phyloP scores from a whole-genome alignment of 176 grass and related monocot genomes.

The Otatea glauca region DNA sequence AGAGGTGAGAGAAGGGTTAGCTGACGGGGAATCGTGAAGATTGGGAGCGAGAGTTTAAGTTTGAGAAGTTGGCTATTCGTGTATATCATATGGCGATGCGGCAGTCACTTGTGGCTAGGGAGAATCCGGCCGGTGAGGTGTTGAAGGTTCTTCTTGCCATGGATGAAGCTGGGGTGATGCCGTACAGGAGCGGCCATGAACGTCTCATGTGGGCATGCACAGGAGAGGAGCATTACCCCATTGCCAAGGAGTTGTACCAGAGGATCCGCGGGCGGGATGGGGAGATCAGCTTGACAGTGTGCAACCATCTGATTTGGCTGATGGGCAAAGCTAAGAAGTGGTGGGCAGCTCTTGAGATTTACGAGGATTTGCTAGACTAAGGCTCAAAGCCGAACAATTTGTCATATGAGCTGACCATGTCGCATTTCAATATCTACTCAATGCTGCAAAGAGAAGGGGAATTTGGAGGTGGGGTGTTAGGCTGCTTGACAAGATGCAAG shows the following conservation, averaged over 20 bases:
- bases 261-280: conserved; percentile 58
- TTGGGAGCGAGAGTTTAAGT: conserved; percentile 75
- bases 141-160: conserved; percentile 68
- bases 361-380: conserved; percentile 83
- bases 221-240: conserved; percentile 64
- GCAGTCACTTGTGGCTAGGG: conserved; percentile 47
- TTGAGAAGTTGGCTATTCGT: conserved; percentile 52
- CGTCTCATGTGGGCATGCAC: conserved; percentile 84
- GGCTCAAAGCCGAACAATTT: conserved; percentile 78
- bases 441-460: conserved; percentile 67
- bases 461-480: conserved; percentile 75
- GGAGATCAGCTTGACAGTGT: conserved; percentile 72
- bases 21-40: conserved; percentile 49
- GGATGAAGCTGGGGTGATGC: conserved; percentile 56
- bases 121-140: conserved; percentile 54
- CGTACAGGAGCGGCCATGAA: conserved; percentile 51
- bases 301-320: conserved; percentile 91
- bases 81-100: conserved; percentile 68
- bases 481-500: conserved; percentile 86
- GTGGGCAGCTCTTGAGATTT: conserved; percentile 91
- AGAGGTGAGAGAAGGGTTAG: conserved; percentile 58
- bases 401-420: conserved; percentile 76
- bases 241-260: conserved; percentile 78
- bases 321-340: conserved; percentile 93
- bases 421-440: conserved; percentile 80